phyloP scores from a whole-genome alignment of 2,329 filamentous ascomycete species.

The Diaporthe ilicicola region DNA sequence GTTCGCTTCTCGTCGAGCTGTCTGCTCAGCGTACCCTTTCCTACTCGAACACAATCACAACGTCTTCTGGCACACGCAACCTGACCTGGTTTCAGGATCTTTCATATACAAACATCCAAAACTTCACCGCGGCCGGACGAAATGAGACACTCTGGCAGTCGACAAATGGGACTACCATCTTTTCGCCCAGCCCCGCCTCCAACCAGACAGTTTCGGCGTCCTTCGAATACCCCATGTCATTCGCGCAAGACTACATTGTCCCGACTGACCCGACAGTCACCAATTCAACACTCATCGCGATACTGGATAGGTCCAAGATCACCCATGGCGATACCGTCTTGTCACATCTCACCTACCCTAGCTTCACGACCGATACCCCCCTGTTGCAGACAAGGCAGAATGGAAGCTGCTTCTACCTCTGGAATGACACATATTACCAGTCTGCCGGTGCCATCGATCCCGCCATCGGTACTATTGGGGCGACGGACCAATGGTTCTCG shows the following conservation, averaged over 20 bases:
- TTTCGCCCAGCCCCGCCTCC: conserved; percentile 1
- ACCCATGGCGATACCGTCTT: neutral
- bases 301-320: conserved; percentile 1
- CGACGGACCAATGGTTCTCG: neutral
- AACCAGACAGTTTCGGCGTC: conserved; percentile 38
- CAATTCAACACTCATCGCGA: neutral
- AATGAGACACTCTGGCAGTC: conserved; percentile 52
- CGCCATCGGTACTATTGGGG: neutral
- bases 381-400: neutral
- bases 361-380: neutral
- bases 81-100: conserved; percentile 67
- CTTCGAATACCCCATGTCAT: conserved; percentile 19
- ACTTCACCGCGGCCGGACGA: conserved; percentile 46
- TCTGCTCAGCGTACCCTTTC: conserved; percentile 64
- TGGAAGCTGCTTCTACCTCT: conserved; percentile 12
- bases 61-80: conserved; percentile 45
- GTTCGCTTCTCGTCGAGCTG: conserved; percentile 56
- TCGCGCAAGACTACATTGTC: conserved; percentile 4
- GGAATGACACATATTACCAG: conserved; percentile 22
- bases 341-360: neutral
- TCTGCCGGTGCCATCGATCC: conserved; percentile 12
- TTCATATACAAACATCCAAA: conserved; percentile 59
- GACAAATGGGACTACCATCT: conserved; percentile 40
- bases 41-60: conserved; percentile 56
- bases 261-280: neutral